Conservation (phyloP, 73 alveolate genomes). For the Tetrahymena thermophila region DNA sequence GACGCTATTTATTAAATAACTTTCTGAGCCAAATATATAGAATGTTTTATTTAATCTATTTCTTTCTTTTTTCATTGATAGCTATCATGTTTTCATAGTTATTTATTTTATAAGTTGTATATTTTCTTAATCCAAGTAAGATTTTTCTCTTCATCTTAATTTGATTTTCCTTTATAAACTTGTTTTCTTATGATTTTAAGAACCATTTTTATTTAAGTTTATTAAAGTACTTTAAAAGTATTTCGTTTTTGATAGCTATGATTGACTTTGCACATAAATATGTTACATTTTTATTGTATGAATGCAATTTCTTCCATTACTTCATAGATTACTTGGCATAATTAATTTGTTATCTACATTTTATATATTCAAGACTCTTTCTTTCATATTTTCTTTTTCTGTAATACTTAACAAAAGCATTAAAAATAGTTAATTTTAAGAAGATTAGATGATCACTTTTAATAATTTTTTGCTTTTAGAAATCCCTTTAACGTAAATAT, state of each 20-base stretch:
- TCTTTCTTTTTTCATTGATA: background rate
- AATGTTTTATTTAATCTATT: background rate
- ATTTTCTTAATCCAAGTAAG: background rate
- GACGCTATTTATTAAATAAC: background rate
- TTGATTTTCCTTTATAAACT: background rate
- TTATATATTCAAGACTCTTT: background rate
- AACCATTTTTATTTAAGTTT: background rate
- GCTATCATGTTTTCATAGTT: background rate
- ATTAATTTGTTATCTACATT: background rate
- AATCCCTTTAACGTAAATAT: background rate
- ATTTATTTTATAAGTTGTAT: background rate
- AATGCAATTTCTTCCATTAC: background rate
- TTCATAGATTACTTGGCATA: background rate
- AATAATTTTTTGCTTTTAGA: background rate
- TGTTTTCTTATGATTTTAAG: background rate
- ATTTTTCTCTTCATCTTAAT: background rate
- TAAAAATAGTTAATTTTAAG: background rate
- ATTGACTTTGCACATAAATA: background rate
- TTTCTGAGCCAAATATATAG: background rate
- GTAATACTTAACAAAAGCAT: background rate
- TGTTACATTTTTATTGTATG: background rate
- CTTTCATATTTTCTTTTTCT: background rate
- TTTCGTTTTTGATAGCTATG: background rate
- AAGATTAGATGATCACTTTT: background rate
- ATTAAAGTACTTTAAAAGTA: background rate